A percentile compares a stretch with the other conserved stretches of the same genome.
These are phyloP conservation scores for Xylaria longipes DNA, from an alignment of 495 filamentous ascomycete genomes.

Conservation along the genomic window DNA sequence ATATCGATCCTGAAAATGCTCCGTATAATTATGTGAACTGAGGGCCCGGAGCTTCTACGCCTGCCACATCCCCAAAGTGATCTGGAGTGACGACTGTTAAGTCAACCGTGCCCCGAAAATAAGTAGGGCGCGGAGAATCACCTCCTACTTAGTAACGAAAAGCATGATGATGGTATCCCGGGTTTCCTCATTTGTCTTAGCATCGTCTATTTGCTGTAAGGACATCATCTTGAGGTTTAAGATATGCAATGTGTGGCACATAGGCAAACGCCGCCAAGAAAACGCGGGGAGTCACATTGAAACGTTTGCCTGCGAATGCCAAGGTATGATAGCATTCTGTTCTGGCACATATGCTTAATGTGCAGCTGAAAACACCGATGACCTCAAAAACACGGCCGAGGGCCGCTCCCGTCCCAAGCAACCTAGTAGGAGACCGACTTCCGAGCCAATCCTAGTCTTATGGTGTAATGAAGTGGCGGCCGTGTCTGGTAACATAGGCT, in stretches of 20 bases:
- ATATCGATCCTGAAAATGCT: not conserved
- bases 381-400: not conserved
- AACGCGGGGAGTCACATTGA: not conserved
- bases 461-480: not conserved
- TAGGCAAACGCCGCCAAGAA: not conserved
- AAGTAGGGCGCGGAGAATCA: not conserved
- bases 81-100: not conserved
- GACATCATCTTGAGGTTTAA: not conserved
- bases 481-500: not conserved
- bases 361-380: not conserved
- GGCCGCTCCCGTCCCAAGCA: not conserved
- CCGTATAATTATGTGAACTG: not conserved
- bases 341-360: not conserved
- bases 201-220: not conserved
- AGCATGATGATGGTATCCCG: not conserved
- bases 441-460: not conserved
- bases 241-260: not conserved
- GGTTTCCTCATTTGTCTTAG: not conserved
- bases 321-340: not conserved
- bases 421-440: not conserved
- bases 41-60: not conserved
- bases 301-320: not conserved
- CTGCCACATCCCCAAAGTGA: not conserved
- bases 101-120: not conserved
- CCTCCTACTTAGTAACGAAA: not conserved